phyloP scores from a whole-genome alignment of 164 flowering plant genomes.

The Houttuynia cordata region DNA sequence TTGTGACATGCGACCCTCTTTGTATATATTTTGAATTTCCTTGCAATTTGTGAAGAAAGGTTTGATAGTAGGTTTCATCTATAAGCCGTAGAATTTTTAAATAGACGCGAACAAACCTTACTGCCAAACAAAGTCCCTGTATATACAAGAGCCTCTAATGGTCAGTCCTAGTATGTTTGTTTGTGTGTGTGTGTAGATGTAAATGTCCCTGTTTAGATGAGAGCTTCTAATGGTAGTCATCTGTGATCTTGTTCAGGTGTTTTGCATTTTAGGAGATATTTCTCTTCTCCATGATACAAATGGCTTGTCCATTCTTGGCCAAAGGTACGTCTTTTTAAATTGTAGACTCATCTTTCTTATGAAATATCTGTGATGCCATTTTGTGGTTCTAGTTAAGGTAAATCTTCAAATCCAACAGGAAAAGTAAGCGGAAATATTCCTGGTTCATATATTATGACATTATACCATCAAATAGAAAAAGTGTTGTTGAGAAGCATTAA shows the following conservation, averaged over 20 bases:
- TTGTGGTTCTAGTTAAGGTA: not conserved
- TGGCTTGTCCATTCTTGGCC: constrained; percentile 72
- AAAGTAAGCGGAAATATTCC: too few species aligned
- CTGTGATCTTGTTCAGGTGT: constrained; percentile 37
- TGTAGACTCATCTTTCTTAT: not conserved
- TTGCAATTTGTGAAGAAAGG: too few species aligned
- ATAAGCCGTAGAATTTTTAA: too few species aligned
- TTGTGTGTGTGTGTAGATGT: not conserved
- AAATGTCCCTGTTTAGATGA: not conserved
- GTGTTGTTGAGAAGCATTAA: too few species aligned
- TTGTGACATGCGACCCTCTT: too few species aligned
- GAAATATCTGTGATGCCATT: not conserved
- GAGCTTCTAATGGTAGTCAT: not conserved
- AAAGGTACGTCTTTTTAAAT: constrained; percentile 30
- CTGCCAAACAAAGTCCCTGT: not conserved
- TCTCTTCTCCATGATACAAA: constrained; percentile 96
- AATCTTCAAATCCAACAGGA: not conserved
- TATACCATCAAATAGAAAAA: too few species aligned
- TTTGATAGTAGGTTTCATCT: too few species aligned
- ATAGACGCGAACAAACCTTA: too few species aligned
- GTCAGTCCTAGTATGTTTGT: not conserved
- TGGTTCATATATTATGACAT: too few species aligned
- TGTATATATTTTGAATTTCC: too few species aligned
- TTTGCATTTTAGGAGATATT: constrained; percentile 78
- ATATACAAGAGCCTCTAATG: not conserved